Evolutionary conservation across 2,329 filamentous ascomycete genomes (phyloP), one percentile per base, ranked within the genome.

Genomic region (Moelleriella libera): DNA sequence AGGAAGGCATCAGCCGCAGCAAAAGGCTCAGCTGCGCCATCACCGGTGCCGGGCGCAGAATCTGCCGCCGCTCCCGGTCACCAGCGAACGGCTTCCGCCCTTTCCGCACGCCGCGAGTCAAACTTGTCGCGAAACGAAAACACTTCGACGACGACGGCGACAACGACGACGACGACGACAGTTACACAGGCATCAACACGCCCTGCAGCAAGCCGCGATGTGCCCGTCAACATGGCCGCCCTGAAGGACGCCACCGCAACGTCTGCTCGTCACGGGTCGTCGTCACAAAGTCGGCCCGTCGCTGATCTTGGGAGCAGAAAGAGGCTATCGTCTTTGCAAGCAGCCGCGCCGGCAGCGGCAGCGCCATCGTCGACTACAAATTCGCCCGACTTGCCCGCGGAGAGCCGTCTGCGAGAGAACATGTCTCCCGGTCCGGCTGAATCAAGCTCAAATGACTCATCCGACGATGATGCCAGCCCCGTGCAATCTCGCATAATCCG

Each of bases 1-100:
- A 80, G 85, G 51, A 92, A 83, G 60, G 79, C 82, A 42, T 79
- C 76, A 3, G 74, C 74, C 6, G 71, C 73, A 3, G 72, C 70
- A 28, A 72, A 74, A 46, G 74, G 74, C 48, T 78, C 78, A 4
- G 65, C 70, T 14, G 71, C 73, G 1, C 72, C 75, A 1, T 80
- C 80, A 2, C 78, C 80, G 2, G 58, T 74, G 12, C 76, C 74
- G 12, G 70, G 72, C 32, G 63, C 69, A 48, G 76, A 71, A 54
- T 66, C 60, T 54, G 57, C 57, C 55, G 57, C 57, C 55, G 60
- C 58, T 53, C 51, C 49, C 54, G 54, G 66, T 60, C 53, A 65
- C 48, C 57, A 60, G 47, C 50, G 76, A 68, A 56, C 68, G 61
- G 44, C 72, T 2, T 81, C 78, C 3, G 67, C 75, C 2, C 60